Percentiles rank a stretch among this genome's conserved stretches.
Conservation (phyloP, 2,329 filamentous ascomycete species). For the Ceratocystis alfenasii region DNA sequence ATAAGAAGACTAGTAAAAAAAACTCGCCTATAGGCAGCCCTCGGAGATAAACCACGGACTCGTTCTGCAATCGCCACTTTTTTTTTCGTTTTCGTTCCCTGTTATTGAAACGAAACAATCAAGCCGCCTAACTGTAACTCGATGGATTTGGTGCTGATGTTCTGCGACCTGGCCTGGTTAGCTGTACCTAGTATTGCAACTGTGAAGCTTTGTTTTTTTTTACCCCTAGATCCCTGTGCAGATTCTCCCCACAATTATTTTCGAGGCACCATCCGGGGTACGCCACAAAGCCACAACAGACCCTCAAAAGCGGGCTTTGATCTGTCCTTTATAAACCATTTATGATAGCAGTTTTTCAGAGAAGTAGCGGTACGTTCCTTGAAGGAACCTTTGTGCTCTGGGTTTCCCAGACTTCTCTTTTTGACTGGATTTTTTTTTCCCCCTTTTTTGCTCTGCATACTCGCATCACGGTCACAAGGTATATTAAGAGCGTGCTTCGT, state of each 20-base stretch:
- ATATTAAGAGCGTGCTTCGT: neutral
- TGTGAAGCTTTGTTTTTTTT: neutral
- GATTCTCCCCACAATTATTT: neutral
- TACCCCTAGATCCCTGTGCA: neutral
- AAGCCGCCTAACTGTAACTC: neutral
- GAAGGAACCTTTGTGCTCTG: neutral
- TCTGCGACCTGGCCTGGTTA: neutral
- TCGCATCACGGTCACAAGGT: neutral
- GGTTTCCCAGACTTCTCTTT: no score
- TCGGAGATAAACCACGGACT: constrained; percentile 1
- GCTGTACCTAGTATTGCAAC: neutral
- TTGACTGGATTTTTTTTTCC: neutral
- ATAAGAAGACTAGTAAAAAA: neutral
- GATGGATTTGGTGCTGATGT: neutral
- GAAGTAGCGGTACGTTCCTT: neutral
- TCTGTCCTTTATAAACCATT: neutral
- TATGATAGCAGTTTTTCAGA: neutral
- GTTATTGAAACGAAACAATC: constrained; percentile 3
- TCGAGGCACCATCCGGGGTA: neutral
- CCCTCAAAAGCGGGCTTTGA: neutral
- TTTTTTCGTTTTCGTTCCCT: neutral
- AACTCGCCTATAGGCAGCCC: neutral
- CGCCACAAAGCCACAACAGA: neutral
- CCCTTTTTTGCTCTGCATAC: neutral
- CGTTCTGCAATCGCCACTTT: neutral